A percentile compares a stretch with the other conserved stretches of the same genome.
These are phyloP conservation scores for Psilocybe tampanensis DNA, from an alignment of 768 basidiomycete species.

Conservation along the genomic window DNA sequence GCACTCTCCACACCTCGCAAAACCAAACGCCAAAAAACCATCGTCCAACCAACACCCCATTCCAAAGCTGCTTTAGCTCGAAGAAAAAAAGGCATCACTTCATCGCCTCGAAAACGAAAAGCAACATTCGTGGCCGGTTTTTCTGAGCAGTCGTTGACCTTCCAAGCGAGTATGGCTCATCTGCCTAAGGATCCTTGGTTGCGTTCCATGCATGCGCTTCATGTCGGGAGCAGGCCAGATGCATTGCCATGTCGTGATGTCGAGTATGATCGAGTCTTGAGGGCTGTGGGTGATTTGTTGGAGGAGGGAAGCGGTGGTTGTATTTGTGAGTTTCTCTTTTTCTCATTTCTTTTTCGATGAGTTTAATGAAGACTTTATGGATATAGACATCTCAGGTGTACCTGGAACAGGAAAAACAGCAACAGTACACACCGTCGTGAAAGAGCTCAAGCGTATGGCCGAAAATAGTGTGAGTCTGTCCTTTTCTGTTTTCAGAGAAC, in stretches of 20 bases:
- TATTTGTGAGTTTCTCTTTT: conserved; percentile 65
- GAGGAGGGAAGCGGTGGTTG: conserved; percentile 96
- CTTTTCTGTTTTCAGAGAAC: background rate
- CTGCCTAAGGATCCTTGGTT: conserved; percentile 80
- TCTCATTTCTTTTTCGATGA: background rate
- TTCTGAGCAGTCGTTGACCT: conserved; percentile 35
- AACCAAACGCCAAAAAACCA: conserved; percentile 30
- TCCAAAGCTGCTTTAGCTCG: conserved; percentile 68
- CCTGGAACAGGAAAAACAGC: conserved; percentile 99
- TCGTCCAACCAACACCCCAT: conserved; percentile 73
- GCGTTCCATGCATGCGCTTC: conserved; percentile 86
- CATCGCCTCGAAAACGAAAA: conserved; percentile 30
- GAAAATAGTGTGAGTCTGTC: conserved; percentile 62
- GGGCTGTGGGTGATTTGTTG: conserved; percentile 79
- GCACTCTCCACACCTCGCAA: conserved; percentile 21
- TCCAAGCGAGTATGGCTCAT: conserved; percentile 44
- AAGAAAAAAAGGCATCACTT: conserved; percentile 28
- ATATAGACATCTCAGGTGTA: conserved; percentile 91
- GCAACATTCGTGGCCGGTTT: conserved; percentile 25
- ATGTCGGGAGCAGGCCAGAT: conserved; percentile 92
- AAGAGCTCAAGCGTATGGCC: conserved; percentile 89
- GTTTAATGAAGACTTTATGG: background rate
- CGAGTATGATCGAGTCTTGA: conserved; percentile 77
- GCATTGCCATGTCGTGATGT: conserved; percentile 86
- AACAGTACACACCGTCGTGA: conserved; percentile 91